These are phyloP conservation scores for Suzukiozyma palmioleophila DNA, from an alignment of 1,139 yeast genomes.

Conservation along the genomic window DNA sequence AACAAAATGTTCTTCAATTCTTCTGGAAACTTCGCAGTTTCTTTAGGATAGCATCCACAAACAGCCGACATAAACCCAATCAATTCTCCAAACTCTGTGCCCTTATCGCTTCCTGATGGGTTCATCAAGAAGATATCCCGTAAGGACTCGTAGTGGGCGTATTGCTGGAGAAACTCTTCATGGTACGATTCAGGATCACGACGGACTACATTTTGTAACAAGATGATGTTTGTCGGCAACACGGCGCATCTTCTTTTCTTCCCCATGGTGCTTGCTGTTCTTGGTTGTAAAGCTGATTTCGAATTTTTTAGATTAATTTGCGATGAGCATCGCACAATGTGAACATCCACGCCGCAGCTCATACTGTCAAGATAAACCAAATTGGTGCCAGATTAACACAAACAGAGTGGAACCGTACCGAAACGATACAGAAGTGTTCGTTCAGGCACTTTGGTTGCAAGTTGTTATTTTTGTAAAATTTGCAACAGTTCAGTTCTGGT, in stretches of 20 bases:
- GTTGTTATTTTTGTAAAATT: too few species aligned
- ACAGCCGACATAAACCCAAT: conserved; percentile 92
- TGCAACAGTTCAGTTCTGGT: too few species aligned
- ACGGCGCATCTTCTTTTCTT: conserved; percentile 88
- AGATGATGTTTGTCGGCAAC: conserved; percentile 84
- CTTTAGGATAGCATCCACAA: conserved; percentile 83
- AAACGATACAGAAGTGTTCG: too few species aligned
- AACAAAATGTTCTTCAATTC: conserved; percentile 67
- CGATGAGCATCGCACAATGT: too few species aligned
- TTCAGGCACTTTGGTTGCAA: too few species aligned
- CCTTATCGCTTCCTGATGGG: conserved; percentile 58
- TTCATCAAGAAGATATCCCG: conserved; percentile 78
- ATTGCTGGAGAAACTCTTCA: conserved; percentile 91
- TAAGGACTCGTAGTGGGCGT: conserved; percentile 84
- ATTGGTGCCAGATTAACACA: too few species aligned
- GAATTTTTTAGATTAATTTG: conserved; percentile 5
- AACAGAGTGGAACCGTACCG: too few species aligned
- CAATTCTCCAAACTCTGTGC: conserved; percentile 72
- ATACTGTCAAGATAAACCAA: too few species aligned
- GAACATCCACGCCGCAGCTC: not conserved
- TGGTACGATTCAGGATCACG: conserved; percentile 91
- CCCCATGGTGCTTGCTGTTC: conserved; percentile 49
- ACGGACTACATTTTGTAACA: conserved; percentile 86
- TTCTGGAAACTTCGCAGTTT: conserved; percentile 77
- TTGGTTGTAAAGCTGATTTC: not conserved